Evolutionary conservation across 169 alveolate species (phyloP).

Genomic region (Plasmodium chabaudi): DNA sequence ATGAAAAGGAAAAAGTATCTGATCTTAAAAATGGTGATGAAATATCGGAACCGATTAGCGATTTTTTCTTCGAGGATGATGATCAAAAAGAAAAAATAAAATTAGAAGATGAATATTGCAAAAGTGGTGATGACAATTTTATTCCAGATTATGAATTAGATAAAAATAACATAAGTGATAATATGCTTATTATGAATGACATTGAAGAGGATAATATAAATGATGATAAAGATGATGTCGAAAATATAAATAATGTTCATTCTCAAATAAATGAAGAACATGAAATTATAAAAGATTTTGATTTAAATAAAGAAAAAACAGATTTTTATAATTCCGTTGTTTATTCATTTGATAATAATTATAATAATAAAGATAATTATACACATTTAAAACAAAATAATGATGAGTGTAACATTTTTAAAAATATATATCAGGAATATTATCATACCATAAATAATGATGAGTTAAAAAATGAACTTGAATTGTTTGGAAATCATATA

Average conservation of each 20-base stretch:
- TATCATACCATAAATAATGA: not conserved
- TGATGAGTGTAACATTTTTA: slow-evolving; percentile 14
- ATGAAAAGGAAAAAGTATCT: too few species aligned
- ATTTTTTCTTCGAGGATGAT: too few species aligned
- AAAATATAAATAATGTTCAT: slow-evolving; percentile 1
- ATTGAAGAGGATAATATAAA: not conserved
- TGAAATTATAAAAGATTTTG: slow-evolving; percentile 24
- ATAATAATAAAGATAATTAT: not conserved
- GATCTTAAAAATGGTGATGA: too few species aligned
- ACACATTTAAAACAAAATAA: not conserved
- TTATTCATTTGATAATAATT: slow-evolving; percentile 4
- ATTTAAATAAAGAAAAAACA: slow-evolving; percentile 18
- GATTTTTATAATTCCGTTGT: not conserved
- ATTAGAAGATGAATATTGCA: too few species aligned
- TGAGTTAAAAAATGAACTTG: slow-evolving; percentile 1
- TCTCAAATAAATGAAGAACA: slow-evolving; percentile 33
- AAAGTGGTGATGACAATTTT: too few species aligned
- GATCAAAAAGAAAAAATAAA: too few species aligned
- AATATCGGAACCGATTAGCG: too few species aligned
- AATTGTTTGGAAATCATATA: slow-evolving; percentile 53
- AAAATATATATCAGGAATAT: slow-evolving; percentile 40
- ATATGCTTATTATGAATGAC: not conserved
- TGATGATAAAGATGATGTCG: not conserved
- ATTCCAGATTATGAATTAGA: too few species aligned
- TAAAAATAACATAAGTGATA: not conserved